Base-by-base conservation (phyloP, 202 grass and related monocot species). In the Panicum hallii region DNA sequence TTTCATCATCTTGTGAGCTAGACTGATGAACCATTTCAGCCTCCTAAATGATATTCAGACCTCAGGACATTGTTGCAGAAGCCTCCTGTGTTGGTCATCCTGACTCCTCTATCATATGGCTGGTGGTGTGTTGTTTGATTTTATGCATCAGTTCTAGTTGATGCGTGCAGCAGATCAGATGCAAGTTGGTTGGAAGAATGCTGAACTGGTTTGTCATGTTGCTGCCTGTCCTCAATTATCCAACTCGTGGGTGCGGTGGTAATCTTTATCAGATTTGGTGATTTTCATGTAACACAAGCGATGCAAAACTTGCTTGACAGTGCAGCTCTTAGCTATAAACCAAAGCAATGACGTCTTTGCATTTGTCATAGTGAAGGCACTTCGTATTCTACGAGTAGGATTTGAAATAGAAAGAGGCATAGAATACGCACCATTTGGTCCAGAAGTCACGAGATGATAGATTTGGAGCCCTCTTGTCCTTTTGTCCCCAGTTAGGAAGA, bases 11-110 rank as follows among this genome's bases (percentile, higher is more conserved):
- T 44, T 56, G 12, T 75, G 84, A 84, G 63, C 53, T 70, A 53
- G 89, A 70, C 75, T 48, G 75, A 28, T 57, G 47, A 83, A 70
- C 61, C 34, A 79, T 83, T 45, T 52, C 10, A 63, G 34, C 50
- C 23, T 63, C 68, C 67, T 79, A 49, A 67, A 79, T 70, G 32
- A 79, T 53, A 23, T 34, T 66, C 63, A 52, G 84, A 78, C 42
- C 50, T 49, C 30, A 42, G 77, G 12, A 2, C 26, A 57, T 72
- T 54, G 73, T 54, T 70, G 16, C 12, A 60, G 41, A 50, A 70
- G 26, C 15, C 73, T 41, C 50, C 22, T 41, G 74, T 28, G 74
- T 42, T 38, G 46, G 47, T 54, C n/a, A 22, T 53, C 45, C 26
- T 26, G 26, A 26, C 26, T 26, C 26, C 19, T 50, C 19, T 84